Evolutionary conservation across 495 filamentous ascomycete genomes (phyloP).

Genomic region (Trichocladium antarcticum): DNA sequence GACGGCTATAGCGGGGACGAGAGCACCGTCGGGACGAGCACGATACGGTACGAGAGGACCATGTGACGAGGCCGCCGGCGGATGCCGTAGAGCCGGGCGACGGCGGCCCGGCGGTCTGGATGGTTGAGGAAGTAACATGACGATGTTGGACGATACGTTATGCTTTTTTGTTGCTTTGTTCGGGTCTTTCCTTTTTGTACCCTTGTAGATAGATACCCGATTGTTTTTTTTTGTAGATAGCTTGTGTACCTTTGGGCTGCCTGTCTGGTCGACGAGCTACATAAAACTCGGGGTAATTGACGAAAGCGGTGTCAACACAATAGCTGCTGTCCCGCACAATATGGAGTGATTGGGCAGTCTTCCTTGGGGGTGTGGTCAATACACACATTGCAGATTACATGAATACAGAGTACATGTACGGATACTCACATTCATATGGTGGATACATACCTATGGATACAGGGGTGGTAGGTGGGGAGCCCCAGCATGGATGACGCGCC

Average conservation of each 20-base stretch:
- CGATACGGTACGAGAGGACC: constrained; percentile 12
- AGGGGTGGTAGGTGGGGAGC: too few relatives aligned
- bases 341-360: too few relatives aligned
- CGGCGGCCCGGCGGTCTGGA: neutral
- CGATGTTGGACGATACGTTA: neutral
- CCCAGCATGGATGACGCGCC: too few relatives aligned
- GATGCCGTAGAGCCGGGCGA: too few relatives aligned
- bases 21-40: constrained; percentile 22
- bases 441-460: too few relatives aligned
- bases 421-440: too few relatives aligned
- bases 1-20: constrained; percentile 21
- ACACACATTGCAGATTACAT: too few relatives aligned
- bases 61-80: neutral
- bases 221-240: neutral
- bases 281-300: too few relatives aligned
- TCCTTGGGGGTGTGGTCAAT: too few relatives aligned
- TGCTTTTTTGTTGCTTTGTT: neutral
- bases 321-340: too few relatives aligned
- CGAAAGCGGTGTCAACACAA: too few relatives aligned
- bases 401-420: too few relatives aligned
- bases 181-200: neutral
- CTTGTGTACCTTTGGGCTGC: neutral
- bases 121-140: neutral
- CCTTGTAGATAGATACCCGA: constrained; percentile 7
- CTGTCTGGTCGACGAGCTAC: neutral